Percentiles rank a stretch among this genome's conserved stretches.
These are phyloP conservation scores for Hypoxylon sp. DNA, from an alignment of 2,329 filamentous ascomycete genomes.

Conservation along the genomic window DNA sequence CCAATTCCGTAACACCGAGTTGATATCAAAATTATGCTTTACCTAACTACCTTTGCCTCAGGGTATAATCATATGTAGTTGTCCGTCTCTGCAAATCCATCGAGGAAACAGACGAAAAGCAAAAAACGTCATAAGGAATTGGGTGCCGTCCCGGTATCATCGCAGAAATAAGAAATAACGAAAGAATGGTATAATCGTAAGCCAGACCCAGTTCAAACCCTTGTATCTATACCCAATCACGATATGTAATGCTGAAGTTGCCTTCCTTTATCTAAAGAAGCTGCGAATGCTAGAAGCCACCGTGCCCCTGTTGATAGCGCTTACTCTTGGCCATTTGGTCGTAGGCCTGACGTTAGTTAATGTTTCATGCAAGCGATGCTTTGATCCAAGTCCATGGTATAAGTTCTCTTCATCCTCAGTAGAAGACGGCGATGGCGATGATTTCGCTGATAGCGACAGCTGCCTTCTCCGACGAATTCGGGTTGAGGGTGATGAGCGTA, in stretches of 20 bases:
- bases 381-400: constrained; percentile 39
- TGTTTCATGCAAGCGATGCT: constrained; percentile 44
- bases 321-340: constrained; percentile 57
- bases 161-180: constrained; percentile 30
- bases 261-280: constrained; percentile 59
- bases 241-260: constrained; percentile 40
- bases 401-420: constrained; percentile 52
- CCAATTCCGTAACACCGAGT: constrained; percentile 1
- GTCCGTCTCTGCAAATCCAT: constrained; percentile 27
- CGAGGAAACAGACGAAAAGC: constrained; percentile 29
- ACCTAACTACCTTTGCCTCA: constrained; percentile 38
- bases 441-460: constrained; percentile 45
- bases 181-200: constrained; percentile 46
- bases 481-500: constrained; percentile 46
- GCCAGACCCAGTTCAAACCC: constrained; percentile 37
- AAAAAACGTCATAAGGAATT: constrained; percentile 29
- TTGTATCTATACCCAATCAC: constrained; percentile 42
- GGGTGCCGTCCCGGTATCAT: constrained; percentile 35
- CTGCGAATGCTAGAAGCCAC: constrained; percentile 61
- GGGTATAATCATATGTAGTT: constrained; percentile 44
- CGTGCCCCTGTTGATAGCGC: constrained; percentile 57
- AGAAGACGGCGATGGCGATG: constrained; percentile 45
- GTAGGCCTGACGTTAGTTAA: constrained; percentile 51
- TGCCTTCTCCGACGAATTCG: constrained; percentile 39
- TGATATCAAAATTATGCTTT: constrained; percentile 33